Base-by-base conservation (phyloP, 2,329 filamentous ascomycete genomes). In the Trichoderma hamatum region DNA sequence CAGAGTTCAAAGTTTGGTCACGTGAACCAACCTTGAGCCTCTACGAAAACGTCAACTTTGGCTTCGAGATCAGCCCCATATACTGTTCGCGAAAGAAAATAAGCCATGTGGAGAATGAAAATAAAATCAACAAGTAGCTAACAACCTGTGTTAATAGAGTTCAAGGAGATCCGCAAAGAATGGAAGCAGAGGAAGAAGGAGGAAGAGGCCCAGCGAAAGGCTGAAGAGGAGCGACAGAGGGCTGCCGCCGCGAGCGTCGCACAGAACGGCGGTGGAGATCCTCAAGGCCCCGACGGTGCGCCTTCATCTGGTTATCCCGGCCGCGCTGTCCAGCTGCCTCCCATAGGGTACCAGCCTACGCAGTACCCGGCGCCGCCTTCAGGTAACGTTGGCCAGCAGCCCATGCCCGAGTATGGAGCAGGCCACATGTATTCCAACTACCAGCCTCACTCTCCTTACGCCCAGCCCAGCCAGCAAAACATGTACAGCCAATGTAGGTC, bases 121-220 rank as follows among this genome's bases (percentile, higher is more conserved):
- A 21, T 16, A 14, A 21, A 16, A 5, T 43, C 36, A 39, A 19
- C 5, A 43, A 43, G 39, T 43, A 16, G 19, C 63, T 66, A 46
- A 66, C n/a, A 13, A n/a, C n/a, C 49, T 21, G 34, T 7, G 34
- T 7, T 55, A 51, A 5, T 77, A 98, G 96, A 98, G 81, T 98
- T 99, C 84, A 99, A 99, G 80, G 96, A 99, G 78, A 97, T 98
- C 70, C 92, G 96, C 72, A 98, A 98, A 79, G 95, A 98, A 78
- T 99, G 96, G 96, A 99, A 98, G 84, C 92, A 93, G 49, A 93
- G 96, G 77, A 98, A 98, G 88, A 99, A 99, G 92, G 96, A 98
- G 80, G 95, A 98, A 75, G 95, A 98, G 73, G 90, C 90, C 63
- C 86, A 89, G 75, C 92, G 94, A 77, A 97, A 97, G 84, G 92